Base-by-base conservation (phyloP, 305 asterid genomes). In the Fraxinus ornus region DNA sequence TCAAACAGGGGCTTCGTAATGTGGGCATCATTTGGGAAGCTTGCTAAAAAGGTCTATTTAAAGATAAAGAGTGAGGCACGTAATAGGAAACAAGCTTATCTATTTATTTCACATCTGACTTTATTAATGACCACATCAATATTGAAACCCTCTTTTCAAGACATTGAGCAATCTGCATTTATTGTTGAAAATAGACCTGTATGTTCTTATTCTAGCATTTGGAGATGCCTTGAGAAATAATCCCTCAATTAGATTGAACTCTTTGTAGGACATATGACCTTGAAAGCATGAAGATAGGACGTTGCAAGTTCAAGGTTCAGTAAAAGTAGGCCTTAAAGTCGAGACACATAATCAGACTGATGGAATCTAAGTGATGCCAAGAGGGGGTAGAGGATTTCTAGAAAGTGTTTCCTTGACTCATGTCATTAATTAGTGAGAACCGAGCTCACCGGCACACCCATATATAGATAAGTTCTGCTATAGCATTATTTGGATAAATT, bases 71-170 rank as follows among this genome's bases (percentile, higher is more conserved):
- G 19, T 32, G 80, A 84, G 33, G 44, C 52, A 24, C 75, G 19
- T 32, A 79, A 84, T n/a, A 35, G 39, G 77, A 30, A 36, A 44
- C 77, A 78, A 78, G 66, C 68, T 78, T 76, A 70, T 74, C 71
- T 81, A 47, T 72, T 77, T 36, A 49, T 32, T 76, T 47, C 80
- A 82, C 52, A 22, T 52, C 52, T 22, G 68, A 47, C 79, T 79
- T 76, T 28, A 52, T 37, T 28, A 44, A 8, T 74, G 32, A 57
- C 75, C 26, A 22, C 17, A 60, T 44, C 32, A 7, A 24, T 47
- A n/a, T 36, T 19, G 80, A 49, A 64, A 79, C 49, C 39, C 41
- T 62, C 28, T 49, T 33, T 70, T 75, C 57, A 26, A 33, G 49
- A 81, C 49, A 78, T 41, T 19, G 28, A n/a, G n/a, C 15, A 39